Evolutionary conservation across 1,284 basidiomycete genomes (phyloP).

Genomic region (Xanthoconium separans): DNA sequence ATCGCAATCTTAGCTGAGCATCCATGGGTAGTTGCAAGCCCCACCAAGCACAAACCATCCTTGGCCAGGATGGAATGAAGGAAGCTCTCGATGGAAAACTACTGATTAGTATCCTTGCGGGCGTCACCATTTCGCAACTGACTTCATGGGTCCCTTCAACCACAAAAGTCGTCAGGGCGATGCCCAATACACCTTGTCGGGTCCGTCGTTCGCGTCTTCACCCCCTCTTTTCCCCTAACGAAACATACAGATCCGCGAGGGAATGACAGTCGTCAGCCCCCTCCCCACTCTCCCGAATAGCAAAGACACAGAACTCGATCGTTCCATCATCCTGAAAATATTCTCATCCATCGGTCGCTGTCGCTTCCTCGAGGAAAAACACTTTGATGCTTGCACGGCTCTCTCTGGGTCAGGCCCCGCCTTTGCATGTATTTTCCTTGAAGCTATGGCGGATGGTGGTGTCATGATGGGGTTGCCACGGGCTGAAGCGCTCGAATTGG

Average conservation of each 20-base stretch:
- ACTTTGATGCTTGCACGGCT: constrained; percentile 98
- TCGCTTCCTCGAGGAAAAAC: constrained; percentile 93
- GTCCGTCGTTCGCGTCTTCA: constrained; percentile 42
- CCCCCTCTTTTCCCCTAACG: not conserved
- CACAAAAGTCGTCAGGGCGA: constrained; percentile 91
- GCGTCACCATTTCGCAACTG: constrained; percentile 87
- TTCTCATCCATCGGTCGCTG: constrained; percentile 95
- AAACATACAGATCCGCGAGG: constrained; percentile 81
- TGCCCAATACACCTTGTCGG: constrained; percentile 99
- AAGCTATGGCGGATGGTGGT: constrained; percentile 98
- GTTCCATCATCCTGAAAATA: constrained; percentile 83
- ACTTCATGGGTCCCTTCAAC: constrained; percentile 68
- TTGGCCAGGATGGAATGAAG: constrained; percentile 78
- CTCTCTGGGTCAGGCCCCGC: constrained; percentile 96
- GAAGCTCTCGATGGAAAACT: constrained; percentile 89
- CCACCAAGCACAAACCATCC: constrained; percentile 78
- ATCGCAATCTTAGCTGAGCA: not conserved
- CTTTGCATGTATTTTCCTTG: constrained; percentile 94
- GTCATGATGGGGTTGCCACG: constrained; percentile 99
- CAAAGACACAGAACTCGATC: constrained; percentile 55
- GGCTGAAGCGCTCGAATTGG: constrained; percentile 90
- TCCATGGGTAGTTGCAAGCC: constrained; percentile 82
- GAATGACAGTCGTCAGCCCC: constrained; percentile 90
- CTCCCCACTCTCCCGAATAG: constrained; percentile 52
- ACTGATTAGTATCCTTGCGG: constrained; percentile 95